These are phyloP conservation scores for Ensete ventricosum DNA, from an alignment of 176 grass and related monocot genomes.

Conservation along the genomic window DNA sequence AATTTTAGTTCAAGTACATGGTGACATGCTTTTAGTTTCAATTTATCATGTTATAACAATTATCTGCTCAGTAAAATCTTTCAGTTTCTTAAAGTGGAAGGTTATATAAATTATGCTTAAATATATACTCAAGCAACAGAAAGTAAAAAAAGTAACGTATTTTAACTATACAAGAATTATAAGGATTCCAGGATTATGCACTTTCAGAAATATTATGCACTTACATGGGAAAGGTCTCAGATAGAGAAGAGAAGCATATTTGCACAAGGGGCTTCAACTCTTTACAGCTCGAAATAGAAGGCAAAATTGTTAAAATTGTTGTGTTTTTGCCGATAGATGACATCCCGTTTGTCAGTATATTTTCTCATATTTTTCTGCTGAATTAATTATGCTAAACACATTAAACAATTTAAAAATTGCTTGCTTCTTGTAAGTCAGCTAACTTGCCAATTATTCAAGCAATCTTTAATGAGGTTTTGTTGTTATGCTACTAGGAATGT, in stretches of 20 bases:
- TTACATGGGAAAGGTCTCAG: not conserved
- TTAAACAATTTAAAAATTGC: not conserved
- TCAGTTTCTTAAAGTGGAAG: not conserved
- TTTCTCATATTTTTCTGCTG: not conserved
- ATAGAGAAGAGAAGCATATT: not conserved
- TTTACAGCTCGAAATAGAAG: not conserved
- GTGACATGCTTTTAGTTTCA: not conserved
- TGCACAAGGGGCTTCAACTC: not conserved
- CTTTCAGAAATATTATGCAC: not conserved
- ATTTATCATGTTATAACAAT: not conserved
- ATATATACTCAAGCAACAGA: not conserved
- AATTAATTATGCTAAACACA: not conserved
- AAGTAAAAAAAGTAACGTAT: not conserved
- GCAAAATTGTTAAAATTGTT: no score
- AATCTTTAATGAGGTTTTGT: constrained; percentile 21
- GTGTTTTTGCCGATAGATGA: no score
- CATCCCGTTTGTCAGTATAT: not conserved
- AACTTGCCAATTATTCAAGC: not conserved
- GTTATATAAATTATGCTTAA: not conserved
- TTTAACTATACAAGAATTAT: not conserved
- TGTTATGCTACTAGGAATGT: constrained; percentile 53
- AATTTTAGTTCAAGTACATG: not conserved
- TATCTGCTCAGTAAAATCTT: not conserved
- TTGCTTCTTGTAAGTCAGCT: not conserved
- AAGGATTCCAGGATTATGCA: not conserved